Percentiles rank a stretch among this genome's conserved stretches.
Conservation (phyloP, 495 filamentous ascomycete genomes). For the Penicilliopsis zonata region DNA sequence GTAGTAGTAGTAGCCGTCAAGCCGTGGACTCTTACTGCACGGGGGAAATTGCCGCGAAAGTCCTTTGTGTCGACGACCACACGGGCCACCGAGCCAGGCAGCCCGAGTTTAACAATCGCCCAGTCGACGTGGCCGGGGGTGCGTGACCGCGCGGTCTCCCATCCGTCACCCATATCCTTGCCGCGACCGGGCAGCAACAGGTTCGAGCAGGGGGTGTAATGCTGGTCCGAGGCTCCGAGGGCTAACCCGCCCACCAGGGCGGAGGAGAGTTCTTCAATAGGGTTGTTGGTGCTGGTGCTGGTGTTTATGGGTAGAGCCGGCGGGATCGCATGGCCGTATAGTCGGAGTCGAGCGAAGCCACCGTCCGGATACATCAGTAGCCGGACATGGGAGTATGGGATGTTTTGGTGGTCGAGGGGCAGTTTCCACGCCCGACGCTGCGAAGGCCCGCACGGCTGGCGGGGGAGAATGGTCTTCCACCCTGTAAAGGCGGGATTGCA, state of each 20-base stretch:
- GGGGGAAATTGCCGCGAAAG: constrained; percentile 84
- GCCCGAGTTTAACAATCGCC: constrained; percentile 68
- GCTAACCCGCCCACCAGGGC: constrained; percentile 73
- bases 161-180: constrained; percentile 88
- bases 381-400: constrained; percentile 73
- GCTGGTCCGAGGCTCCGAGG: constrained; percentile 67
- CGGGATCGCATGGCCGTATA: constrained; percentile 64
- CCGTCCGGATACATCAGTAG: constrained; percentile 90
- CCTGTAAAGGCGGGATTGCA: constrained; percentile 41
- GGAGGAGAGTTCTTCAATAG: constrained; percentile 72
- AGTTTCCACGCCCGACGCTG: constrained; percentile 72
- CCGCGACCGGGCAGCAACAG: constrained; percentile 76
- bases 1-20: constrained; percentile 49
- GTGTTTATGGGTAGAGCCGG: constrained; percentile 7
- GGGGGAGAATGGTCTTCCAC: constrained; percentile 65
- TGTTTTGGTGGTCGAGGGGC: constrained; percentile 30
- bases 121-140: constrained; percentile 74
- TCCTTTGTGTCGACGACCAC: constrained; percentile 80
- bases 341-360: constrained; percentile 76
- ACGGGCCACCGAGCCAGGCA: constrained; percentile 54
- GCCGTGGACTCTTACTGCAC: constrained; percentile 48
- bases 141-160: constrained; percentile 79
- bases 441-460: constrained; percentile 60
- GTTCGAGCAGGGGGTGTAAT: constrained; percentile 77
- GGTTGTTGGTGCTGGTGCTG: constrained; percentile 8